Base-by-base conservation (phyloP, 495 filamentous ascomycete genomes). In the Cercophora sp. region DNA sequence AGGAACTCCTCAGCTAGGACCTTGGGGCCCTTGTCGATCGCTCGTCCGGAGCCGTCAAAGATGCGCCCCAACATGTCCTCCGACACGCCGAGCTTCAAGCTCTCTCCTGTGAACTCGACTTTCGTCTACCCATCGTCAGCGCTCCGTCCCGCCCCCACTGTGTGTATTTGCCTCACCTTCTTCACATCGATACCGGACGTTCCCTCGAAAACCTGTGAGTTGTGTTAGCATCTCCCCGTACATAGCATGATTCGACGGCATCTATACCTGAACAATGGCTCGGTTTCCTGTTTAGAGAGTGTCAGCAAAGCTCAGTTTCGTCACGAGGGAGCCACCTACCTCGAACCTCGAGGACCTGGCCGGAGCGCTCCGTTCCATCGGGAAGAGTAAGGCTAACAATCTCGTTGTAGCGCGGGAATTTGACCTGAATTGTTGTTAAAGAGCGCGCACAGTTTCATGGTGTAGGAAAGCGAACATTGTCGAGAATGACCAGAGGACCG, bases 41-140 rank as follows among this genome's bases (percentile, higher is more conserved):
- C 85, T 69, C 91, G 84, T 59, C 94, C 94, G 32, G 92, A 96
- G 64, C 94, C 94, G 74, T 99, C 91, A 69, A 99, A 99, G 65
- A 96, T 90, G 73, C 94, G 90, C 57, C 94, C 94, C 71, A 97
- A 73, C 94, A 99, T 99, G 76, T 97, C 94, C 72, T 99, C 94
- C 31, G 93, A 96, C 50, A 99, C 94, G 66, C 93, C 92, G 41
- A 99, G 84, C 78, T 96, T 96, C 75, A 99, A 78, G 73, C 88
- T 97, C 75, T 96, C 82, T 29, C 94, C 93, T 44, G 87, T 93
- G 70, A 99, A 96, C 65, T 97, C 90, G 70, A 99, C 93, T 78
- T 86, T 91, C 11, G 92, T 94, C 88, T 91, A 56, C 50, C 26
- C 26, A n/a, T 9, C 29, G 54, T 65, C 29, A 61, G 59, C 42